Evolutionary conservation across 495 filamentous ascomycete species (phyloP), one percentile per base, ranked within the genome.

Genomic region (Penicillium daleae): DNA sequence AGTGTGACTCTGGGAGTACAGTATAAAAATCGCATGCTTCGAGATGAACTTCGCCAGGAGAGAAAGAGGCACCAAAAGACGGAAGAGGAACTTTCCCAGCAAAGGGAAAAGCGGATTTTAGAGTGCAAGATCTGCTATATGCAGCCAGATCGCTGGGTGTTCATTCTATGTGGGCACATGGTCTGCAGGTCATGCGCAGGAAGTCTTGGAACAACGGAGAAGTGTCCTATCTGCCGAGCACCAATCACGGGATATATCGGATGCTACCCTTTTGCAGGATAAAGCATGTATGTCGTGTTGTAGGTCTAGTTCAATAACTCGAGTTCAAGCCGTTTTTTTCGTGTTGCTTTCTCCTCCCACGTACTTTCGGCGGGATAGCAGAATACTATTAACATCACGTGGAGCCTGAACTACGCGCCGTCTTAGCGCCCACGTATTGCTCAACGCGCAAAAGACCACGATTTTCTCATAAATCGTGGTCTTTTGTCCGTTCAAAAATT

Each of bases 31-130:
- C 22, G 46, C 15, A 63, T n/a, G 48, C 55, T 46, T 63, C 27
- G 21, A 53, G 55, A 49, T 63, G 21, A 63, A 63, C 54, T 53
- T 63, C 19, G 19, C 33, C 37, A 44, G 48, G 61, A 63, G 61
- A 63, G 46, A 37, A 35, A 63, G 54, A 53, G 8, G 54, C 33
- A 63, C 35, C 19, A 53, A 54, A 53, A 63, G 35, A 33, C 48
- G 35, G 6, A 58, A 46, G 48, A 29, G 56, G 49, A 59, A 42
- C 22, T 42, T 56, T 56, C 53, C 32, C 10, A 56, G 21, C 35
- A 56, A 56, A 56, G 53, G 9, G 53, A 56, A 42, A 56, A 17
- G 22, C 53, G 53, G 40, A 8, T 56, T 39, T 39, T 56, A 56
- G 53, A 56, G 31, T 56, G 22, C 35, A 56, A 26, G 0, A 39